Percentiles rank a stretch among this genome's conserved stretches.
phyloP scores from a whole-genome alignment of 2,329 filamentous ascomycete genomes.

The Epicoccum sorghinum region DNA sequence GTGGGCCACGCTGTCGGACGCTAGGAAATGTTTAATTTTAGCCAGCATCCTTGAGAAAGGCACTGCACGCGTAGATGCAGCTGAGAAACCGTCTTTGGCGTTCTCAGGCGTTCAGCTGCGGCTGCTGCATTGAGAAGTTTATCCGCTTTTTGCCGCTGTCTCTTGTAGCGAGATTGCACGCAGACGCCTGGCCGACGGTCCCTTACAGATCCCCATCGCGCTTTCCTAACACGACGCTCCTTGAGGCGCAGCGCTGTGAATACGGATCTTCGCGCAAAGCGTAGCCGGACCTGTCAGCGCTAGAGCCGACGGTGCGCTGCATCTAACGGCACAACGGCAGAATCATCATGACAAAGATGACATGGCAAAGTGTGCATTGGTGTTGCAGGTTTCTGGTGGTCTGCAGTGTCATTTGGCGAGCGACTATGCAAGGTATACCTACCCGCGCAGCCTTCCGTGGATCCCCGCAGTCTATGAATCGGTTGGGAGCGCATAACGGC shows the following conservation, averaged over 20 bases:
- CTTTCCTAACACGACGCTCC: background rate
- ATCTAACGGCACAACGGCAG: background rate
- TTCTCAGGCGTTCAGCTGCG: background rate
- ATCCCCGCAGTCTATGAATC: background rate
- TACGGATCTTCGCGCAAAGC: background rate
- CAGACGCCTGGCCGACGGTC: background rate
- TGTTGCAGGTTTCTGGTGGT: background rate
- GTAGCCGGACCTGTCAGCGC: background rate
- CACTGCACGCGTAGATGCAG: slow-evolving; percentile 4
- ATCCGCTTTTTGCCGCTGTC: slow-evolving; percentile 5
- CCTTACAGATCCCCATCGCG: background rate
- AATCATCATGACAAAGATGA: background rate
- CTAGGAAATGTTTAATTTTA: slow-evolving; percentile 12
- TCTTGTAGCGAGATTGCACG: slow-evolving; percentile 1
- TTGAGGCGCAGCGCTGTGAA: background rate
- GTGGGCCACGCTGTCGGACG: slow-evolving; percentile 11
- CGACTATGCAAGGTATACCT: background rate
- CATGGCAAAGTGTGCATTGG: background rate
- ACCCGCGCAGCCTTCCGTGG: background rate
- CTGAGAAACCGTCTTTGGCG: background rate
- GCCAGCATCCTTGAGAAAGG: slow-evolving; percentile 5
- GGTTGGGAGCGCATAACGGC: background rate
- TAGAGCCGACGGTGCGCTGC: background rate
- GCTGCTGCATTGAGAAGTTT: slow-evolving; percentile 8
- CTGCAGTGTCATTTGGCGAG: slow-evolving; percentile 2